phyloP scores from a whole-genome alignment of 768 basidiomycete species.

The Suillus tomentosus region DNA sequence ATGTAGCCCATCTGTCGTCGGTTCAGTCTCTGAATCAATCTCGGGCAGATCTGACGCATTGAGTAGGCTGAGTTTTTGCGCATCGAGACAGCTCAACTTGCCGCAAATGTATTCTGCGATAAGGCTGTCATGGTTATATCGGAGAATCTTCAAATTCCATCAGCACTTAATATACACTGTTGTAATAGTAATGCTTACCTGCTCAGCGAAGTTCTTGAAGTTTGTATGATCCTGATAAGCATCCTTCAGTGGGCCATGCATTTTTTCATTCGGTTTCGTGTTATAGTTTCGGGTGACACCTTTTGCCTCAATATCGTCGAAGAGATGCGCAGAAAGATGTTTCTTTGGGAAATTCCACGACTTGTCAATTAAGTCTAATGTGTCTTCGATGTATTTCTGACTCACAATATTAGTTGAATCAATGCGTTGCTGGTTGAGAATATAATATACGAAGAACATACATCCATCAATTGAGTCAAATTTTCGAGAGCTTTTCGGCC shows the following conservation, averaged over 20 bases:
- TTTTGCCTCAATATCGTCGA: not conserved
- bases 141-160: no score
- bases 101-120: not conserved
- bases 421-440: no score
- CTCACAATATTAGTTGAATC: no score
- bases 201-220: not conserved
- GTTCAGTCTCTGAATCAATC: no score
- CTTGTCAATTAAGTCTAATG: not conserved
- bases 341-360: not conserved
- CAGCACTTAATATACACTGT: not conserved
- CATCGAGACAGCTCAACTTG: not conserved
- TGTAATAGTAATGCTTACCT: not conserved
- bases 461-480: not conserved
- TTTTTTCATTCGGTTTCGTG: not conserved
- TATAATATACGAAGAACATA: no score
- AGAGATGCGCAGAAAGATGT: not conserved
- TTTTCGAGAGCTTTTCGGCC: not conserved
- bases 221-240: not conserved
- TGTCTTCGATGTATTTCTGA: not conserved
- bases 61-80: not conserved
- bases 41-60: not conserved
- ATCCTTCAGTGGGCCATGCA: not conserved
- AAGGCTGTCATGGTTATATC: constrained; percentile 29
- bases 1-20: not conserved
- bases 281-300: not conserved